phyloP scores from a whole-genome alignment of 2,329 filamentous ascomycete species.

The Fusarium torulosum region DNA sequence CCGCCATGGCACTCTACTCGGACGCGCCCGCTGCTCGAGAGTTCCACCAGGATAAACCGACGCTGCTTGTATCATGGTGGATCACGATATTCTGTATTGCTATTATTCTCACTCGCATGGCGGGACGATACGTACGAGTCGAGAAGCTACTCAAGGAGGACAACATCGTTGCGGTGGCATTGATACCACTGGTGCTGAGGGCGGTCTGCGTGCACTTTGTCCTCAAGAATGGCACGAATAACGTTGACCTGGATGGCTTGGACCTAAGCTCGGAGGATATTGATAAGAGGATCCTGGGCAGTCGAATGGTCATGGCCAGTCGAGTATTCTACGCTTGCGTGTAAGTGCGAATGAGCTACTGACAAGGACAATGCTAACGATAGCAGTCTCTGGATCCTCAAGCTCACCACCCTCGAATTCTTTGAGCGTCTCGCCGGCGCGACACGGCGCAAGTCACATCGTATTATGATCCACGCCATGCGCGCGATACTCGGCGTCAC shows the following conservation, averaged over 20 bases:
- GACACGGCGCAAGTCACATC: slow-evolving; percentile 81
- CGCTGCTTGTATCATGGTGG: slow-evolving; percentile 93
- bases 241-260: slow-evolving; percentile 66
- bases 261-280: slow-evolving; percentile 54
- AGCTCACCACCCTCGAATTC: slow-evolving; percentile 89
- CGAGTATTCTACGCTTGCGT: slow-evolving; percentile 87
- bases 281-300: slow-evolving; percentile 74
- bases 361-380: slow-evolving; percentile 19
- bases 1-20: slow-evolving; percentile 67
- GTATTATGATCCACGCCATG: slow-evolving; percentile 75
- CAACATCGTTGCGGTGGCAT: slow-evolving; percentile 80
- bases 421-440: slow-evolving; percentile 84
- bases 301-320: slow-evolving; percentile 80
- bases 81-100: slow-evolving; percentile 82
- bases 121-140: slow-evolving; percentile 83
- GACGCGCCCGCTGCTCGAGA: slow-evolving; percentile 59
- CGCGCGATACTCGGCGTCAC: slow-evolving; percentile 78
- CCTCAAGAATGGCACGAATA: slow-evolving; percentile 90
- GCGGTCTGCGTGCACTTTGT: slow-evolving; percentile 88
- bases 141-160: slow-evolving; percentile 89
- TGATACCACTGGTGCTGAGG: slow-evolving; percentile 81
- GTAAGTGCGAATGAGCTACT: slow-evolving; percentile 63
- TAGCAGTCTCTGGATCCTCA: slow-evolving; percentile 85
- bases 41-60: slow-evolving; percentile 77
- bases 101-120: slow-evolving; percentile 81